Percentiles rank a stretch among this genome's conserved stretches.
These are phyloP conservation scores for Carex sylvatica DNA, from an alignment of 202 grass and related monocot species.

Conservation along the genomic window DNA sequence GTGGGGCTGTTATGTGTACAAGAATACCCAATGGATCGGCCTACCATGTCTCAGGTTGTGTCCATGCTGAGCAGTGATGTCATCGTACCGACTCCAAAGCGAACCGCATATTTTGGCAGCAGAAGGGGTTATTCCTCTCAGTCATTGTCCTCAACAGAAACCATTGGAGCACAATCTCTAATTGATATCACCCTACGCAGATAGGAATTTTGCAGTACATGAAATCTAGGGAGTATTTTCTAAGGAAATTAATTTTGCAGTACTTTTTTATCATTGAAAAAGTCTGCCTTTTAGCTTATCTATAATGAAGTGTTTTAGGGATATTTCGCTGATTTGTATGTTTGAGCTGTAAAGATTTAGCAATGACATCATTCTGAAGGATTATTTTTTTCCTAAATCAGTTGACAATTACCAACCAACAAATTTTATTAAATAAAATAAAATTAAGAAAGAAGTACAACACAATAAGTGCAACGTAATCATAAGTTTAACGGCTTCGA, in stretches of 20 bases:
- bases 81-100: not conserved
- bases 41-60: constrained; percentile 36
- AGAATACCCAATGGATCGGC: constrained; percentile 38
- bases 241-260: not conserved
- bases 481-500: too few species aligned
- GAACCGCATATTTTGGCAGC: constrained; percentile 9
- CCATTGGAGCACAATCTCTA: not conserved
- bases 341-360: not conserved
- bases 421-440: not conserved
- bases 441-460: not conserved
- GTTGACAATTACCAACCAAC: too few species aligned
- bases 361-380: too few species aligned
- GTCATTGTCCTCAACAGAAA: not conserved
- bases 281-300: not conserved
- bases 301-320: not conserved
- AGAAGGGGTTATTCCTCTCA: not conserved
- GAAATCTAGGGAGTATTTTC: not conserved
- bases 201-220: not conserved
- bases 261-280: not conserved
- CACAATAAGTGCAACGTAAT: too few species aligned
- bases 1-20: constrained; percentile 59
- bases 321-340: not conserved
- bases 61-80: constrained; percentile 7
- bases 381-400: too few species aligned
- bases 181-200: not conserved